Conservation (phyloP, 1,284 basidiomycete genomes). For the Apiotrichum montevideense region DNA sequence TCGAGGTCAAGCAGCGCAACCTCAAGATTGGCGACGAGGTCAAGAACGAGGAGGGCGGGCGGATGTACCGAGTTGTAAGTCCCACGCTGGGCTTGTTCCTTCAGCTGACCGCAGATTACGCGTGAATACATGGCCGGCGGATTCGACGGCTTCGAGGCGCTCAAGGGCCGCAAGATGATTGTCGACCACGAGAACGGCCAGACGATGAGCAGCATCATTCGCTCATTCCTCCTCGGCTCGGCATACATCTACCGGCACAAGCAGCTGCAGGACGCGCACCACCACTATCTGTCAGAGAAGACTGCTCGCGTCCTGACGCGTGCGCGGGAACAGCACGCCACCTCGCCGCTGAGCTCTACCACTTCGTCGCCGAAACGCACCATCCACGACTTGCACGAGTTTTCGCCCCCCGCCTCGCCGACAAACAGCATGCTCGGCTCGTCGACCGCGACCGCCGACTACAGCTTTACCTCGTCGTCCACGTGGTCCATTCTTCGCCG, state of each 20-base stretch:
- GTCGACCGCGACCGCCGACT: background rate
- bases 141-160: slow-evolving; percentile 71
- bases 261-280: slow-evolving; percentile 36
- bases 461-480: background rate
- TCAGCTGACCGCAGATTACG: slow-evolving; percentile 32
- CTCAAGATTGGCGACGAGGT: slow-evolving; percentile 52
- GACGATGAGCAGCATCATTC: slow-evolving; percentile 71
- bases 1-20: slow-evolving; percentile 39
- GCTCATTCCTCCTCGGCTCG: slow-evolving; percentile 69
- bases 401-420: too few species aligned
- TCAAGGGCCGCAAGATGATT: slow-evolving; percentile 63
- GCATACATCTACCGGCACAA: slow-evolving; percentile 47
- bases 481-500: slow-evolving; percentile 10
- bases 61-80: slow-evolving; percentile 66
- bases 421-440: background rate
- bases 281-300: slow-evolving; percentile 32
- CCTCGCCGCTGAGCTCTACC: slow-evolving; percentile 17
- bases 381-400: too few species aligned
- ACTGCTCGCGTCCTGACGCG: slow-evolving; percentile 32
- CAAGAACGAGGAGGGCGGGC: slow-evolving; percentile 53
- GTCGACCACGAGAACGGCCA: slow-evolving; percentile 81
- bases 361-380: slow-evolving; percentile 12
- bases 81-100: too few species aligned
- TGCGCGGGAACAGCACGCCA: slow-evolving; percentile 21
- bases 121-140: slow-evolving; percentile 45